Evolutionary conservation across 2,329 filamentous ascomycete species (phyloP).

Genomic region (Zasmidium citrigriseum): DNA sequence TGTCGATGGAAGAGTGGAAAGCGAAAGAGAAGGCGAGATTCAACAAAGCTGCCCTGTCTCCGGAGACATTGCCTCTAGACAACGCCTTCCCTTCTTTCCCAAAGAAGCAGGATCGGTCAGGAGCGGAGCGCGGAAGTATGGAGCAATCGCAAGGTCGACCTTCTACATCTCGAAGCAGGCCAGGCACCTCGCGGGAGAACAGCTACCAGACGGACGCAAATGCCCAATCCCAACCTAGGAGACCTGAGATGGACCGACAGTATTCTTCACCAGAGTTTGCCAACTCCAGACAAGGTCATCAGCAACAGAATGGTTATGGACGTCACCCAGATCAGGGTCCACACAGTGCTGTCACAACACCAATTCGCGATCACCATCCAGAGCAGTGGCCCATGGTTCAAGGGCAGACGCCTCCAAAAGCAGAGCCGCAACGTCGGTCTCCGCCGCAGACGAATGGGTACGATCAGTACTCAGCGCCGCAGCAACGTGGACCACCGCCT

Average conservation of each 20-base stretch:
- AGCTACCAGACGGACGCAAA: slow-evolving; percentile 9
- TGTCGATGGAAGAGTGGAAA: slow-evolving; percentile 38
- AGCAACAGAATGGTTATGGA: slow-evolving; percentile 9
- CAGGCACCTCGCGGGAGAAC: slow-evolving; percentile 14
- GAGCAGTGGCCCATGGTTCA: slow-evolving; percentile 26
- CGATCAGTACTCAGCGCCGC: not conserved
- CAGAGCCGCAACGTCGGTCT: slow-evolving; percentile 5
- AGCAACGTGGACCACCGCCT: slow-evolving; percentile 8
- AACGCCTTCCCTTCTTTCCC: slow-evolving; percentile 53
- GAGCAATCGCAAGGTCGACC: slow-evolving; percentile 18
- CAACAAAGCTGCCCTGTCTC: slow-evolving; percentile 29
- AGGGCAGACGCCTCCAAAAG: slow-evolving; percentile 15
- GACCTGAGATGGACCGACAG: slow-evolving; percentile 13
- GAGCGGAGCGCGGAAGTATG: slow-evolving; percentile 24
- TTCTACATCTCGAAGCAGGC: slow-evolving; percentile 9
- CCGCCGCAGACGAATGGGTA: slow-evolving; percentile 13
- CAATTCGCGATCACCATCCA: slow-evolving; percentile 20
- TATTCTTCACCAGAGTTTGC: slow-evolving; percentile 7
- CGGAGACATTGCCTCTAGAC: slow-evolving; percentile 38
- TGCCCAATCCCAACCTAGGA: slow-evolving; percentile 6
- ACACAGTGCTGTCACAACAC: slow-evolving; percentile 2
- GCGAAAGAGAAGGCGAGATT: slow-evolving; percentile 33
- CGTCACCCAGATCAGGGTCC: slow-evolving; percentile 8
- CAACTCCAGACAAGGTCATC: slow-evolving; percentile 1
- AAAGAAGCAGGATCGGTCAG: slow-evolving; percentile 25